These are phyloP conservation scores for Avena sativa DNA, from an alignment of 176 grass and related monocot genomes.

Conservation along the genomic window DNA sequence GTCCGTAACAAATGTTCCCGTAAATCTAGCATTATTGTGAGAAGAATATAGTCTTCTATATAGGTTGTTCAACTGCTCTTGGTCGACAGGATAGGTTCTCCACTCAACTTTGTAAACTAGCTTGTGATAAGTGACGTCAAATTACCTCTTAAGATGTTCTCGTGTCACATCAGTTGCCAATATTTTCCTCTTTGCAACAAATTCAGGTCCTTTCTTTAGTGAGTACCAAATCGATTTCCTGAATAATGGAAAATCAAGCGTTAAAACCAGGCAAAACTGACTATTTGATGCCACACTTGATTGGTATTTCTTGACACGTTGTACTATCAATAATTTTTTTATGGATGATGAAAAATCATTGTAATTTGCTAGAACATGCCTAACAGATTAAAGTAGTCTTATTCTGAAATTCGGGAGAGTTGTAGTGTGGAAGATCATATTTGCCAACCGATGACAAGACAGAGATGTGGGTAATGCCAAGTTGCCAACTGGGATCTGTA, in stretches of 20 bases:
- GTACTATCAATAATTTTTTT: neutral
- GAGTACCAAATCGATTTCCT: slow-evolving; percentile 81
- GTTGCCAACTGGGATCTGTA: neutral
- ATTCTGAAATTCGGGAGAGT: neutral
- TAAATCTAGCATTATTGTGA: too few relatives aligned
- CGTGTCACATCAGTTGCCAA: slow-evolving; percentile 84
- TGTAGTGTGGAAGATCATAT: neutral
- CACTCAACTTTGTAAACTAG: too few relatives aligned
- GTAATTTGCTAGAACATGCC: neutral
- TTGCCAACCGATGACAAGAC: neutral
- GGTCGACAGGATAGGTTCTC: too few relatives aligned
- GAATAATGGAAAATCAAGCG: slow-evolving; percentile 28
- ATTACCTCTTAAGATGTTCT: slow-evolving; percentile 88
- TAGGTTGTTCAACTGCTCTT: neutral
- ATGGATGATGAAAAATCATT: neutral
- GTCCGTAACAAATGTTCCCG: too few relatives aligned
- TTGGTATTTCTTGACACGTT: neutral
- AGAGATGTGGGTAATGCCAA: neutral
- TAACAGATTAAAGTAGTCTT: neutral
- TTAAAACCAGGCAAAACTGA: slow-evolving; percentile 1
- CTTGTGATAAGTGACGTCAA: slow-evolving; percentile 19
- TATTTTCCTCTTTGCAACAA: slow-evolving; percentile 80
- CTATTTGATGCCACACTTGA: neutral
- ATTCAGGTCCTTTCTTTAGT: slow-evolving; percentile 85
- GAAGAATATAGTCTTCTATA: neutral